phyloP scores from a whole-genome alignment of 2,329 filamentous ascomycete genomes.

The Cytospora leucostoma region DNA sequence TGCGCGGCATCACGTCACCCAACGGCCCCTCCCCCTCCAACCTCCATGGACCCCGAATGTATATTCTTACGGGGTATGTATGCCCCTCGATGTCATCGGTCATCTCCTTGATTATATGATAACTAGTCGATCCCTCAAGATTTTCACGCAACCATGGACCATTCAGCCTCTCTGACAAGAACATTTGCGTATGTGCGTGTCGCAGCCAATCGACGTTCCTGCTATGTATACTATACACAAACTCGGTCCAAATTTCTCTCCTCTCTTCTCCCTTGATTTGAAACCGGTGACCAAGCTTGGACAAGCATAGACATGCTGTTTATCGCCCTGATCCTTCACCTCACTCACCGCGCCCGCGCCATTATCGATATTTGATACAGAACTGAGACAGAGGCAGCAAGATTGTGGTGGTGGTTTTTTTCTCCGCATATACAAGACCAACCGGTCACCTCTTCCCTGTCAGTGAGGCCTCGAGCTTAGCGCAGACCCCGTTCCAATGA shows the following conservation, averaged over 20 bases:
- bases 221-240: not conserved
- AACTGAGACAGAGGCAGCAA: not conserved
- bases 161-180: no score
- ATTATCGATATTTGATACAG: not conserved
- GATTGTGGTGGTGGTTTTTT: not conserved
- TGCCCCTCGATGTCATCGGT: constrained; percentile 2
- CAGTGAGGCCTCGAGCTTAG: constrained; percentile 8
- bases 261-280: not conserved
- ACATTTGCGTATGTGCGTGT: not conserved
- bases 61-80: not conserved
- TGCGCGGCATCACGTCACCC: constrained; percentile 16
- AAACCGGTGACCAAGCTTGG: not conserved
- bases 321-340: not conserved
- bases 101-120: constrained; percentile 3
- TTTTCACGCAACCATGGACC: no score
- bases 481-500: not conserved
- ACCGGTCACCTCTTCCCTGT: not conserved
- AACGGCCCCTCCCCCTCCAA: constrained; percentile 11
- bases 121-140: not conserved
- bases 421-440: not conserved
- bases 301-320: not conserved
- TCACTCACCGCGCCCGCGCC: not conserved
- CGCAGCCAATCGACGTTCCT: not conserved
- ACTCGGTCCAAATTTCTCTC: not conserved
- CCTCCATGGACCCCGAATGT: constrained; percentile 1